Conservation (phyloP, 371 early-diverging fungal genomes). For the Scutellospora calospora region DNA sequence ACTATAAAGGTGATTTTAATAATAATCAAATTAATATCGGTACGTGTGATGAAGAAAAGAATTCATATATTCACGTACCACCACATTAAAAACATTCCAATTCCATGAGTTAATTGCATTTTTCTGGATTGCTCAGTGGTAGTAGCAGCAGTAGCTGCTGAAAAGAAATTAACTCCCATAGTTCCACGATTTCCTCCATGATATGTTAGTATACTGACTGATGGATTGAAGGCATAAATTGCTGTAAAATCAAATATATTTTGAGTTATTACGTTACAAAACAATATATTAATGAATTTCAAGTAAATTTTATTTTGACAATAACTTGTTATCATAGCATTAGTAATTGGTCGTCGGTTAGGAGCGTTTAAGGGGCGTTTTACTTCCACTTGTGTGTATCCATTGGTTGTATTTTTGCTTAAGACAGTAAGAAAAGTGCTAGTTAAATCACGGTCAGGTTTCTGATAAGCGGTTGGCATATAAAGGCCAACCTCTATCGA, state of each 20-base stretch:
- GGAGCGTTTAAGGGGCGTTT: neutral
- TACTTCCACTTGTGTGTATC: neutral
- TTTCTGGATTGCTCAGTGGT: neutral
- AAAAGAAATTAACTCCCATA: neutral
- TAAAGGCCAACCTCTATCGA: neutral
- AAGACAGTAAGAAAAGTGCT: neutral
- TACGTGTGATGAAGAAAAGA: too few relatives aligned
- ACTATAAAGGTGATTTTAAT: neutral
- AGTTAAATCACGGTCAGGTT: neutral
- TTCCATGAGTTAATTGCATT: constrained; percentile 3
- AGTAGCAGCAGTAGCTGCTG: neutral
- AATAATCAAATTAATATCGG: too few relatives aligned
- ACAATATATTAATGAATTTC: too few relatives aligned
- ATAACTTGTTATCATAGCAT: too few relatives aligned
- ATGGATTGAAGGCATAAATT: constrained; percentile 25
- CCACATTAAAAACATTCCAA: constrained; percentile 11
- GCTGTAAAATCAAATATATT: too few relatives aligned
- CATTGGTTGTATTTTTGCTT: neutral
- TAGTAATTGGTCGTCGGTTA: neutral
- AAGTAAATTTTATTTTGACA: too few relatives aligned
- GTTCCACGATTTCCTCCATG: constrained; percentile 18
- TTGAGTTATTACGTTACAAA: too few relatives aligned
- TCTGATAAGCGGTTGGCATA: neutral
- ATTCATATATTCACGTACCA: neutral
- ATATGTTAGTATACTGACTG: neutral